Percentiles rank a stretch among this genome's conserved stretches.
Evolutionary conservation across 2,329 filamentous ascomycete genomes (phyloP).

Genomic region (Aspergillus sp.): DNA sequence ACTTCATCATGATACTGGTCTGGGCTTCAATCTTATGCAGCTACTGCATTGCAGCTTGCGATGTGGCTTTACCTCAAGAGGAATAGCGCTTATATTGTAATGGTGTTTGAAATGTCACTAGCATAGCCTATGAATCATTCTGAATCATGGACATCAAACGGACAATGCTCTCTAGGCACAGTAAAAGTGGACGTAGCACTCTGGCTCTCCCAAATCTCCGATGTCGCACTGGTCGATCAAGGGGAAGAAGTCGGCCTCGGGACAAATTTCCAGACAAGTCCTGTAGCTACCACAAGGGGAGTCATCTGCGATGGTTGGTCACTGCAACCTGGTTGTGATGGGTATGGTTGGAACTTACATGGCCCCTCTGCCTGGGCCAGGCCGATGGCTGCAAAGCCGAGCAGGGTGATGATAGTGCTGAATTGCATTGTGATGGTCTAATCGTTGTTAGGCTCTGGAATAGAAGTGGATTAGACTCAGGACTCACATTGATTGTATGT

Average conservation of each 20-base stretch:
- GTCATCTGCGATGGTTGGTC: not conserved
- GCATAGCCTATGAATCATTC: too few species aligned
- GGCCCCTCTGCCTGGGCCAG: not conserved
- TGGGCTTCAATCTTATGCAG: too few species aligned
- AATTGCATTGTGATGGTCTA: not conserved
- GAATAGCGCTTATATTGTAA: too few species aligned
- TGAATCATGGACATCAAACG: too few species aligned
- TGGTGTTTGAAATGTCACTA: too few species aligned
- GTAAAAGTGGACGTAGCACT: slow-evolving; percentile 13
- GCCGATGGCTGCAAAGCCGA: not conserved
- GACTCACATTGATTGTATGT: too few species aligned
- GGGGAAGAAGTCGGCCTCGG: slow-evolving; percentile 9
- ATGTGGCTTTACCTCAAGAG: too few species aligned
- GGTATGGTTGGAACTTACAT: not conserved
- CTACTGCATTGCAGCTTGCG: too few species aligned
- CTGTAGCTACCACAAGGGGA: slow-evolving; percentile 11
- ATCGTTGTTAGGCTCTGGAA: not conserved
- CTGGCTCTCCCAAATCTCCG: slow-evolving; percentile 1
- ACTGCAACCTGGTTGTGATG: not conserved
- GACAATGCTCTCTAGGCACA: slow-evolving; percentile 5
- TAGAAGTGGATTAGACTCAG: not conserved
- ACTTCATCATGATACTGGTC: too few species aligned
- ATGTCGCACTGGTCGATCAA: slow-evolving; percentile 7
- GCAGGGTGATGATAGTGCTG: not conserved
- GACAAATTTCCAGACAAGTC: slow-evolving; percentile 4